Evolutionary conservation across 164 flowering plant genomes (phyloP), one percentile per base, ranked within the genome.

Genomic region (Annona squamosa): DNA sequence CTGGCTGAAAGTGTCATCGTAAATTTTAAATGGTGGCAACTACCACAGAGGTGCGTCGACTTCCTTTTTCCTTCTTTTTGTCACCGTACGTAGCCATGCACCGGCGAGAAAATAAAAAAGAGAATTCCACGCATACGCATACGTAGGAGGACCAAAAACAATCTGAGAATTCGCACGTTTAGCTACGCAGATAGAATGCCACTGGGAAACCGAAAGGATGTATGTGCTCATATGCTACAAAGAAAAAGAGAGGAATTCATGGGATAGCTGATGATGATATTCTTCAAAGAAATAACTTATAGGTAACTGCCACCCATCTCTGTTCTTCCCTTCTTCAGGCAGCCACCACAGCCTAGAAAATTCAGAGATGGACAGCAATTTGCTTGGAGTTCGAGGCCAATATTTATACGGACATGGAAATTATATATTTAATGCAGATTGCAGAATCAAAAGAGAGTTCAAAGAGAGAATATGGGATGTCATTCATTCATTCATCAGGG

Each of bases 331-430:
- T 16, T 16, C 13, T 16, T 16, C 59, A 52, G 7, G 13, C 59
- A 52, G 13, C 59, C 42, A 42, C 68, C 46, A 16, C 16, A 7
- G 13, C 12, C 16, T 66, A n/a, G 3, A 46, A 66, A 66, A 66
- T 12, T 46, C 47, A 66, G 68, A 66, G 68, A 44, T 44, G 68
- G 68, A 66, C 13, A n/a, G 68, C 68, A 66, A 42, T 66, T 43
- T 66, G 48, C 18, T 66, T 12, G 68, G 4, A 66, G 68, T 1
- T 37, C 45, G 46, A 42, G 46, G 59, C 13, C 9, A 9, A 52
- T 52, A 48, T 48, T 5, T 42, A 66, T 66, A 16, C 3, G 37
- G 43, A 66, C 45, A 66, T 66, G 43, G 16, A 66, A 17, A 12
- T 7, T 1, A 65, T 37, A 65, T 65, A 66, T 66, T 5, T 66